Base-by-base conservation (phyloP, 2,329 filamentous ascomycete species). In the Coniella lustricola region DNA sequence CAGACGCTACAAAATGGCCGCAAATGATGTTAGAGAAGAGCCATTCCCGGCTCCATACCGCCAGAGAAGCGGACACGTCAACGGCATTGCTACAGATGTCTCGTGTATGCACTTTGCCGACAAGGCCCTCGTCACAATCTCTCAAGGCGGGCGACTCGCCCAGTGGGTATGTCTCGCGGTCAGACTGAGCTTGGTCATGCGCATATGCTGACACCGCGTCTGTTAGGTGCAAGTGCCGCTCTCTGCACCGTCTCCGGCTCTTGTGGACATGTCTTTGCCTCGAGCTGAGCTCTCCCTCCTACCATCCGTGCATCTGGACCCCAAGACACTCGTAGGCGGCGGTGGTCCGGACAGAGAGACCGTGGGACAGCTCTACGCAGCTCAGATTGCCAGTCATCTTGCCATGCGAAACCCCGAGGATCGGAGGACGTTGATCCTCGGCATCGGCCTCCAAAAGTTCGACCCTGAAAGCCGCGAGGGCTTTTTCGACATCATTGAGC, bases 111-210 rank as follows among this genome's bases (percentile, higher is more conserved):
- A 75, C 58, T 97, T 97, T 67, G 76, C 83, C 8, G 93, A 97
- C 75, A 95, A 89, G 67, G 89, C 98, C 59, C 70, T 98, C 58
- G 72, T 98, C 54, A 96, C 90, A 1, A 77, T 97, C 51, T 87
- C 87, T 0, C 93, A 97, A 68, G 79, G 84, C 53, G 91, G 90
- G 7, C 79, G 84, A 51, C 70, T 97, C 40, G 86, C 87, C 17
- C 93, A 97, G 74, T 98, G 93, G 93, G 90, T 96, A 73, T 46
- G 70, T 21, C 7, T 63, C 16, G 31, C 25, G 45, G 56, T 54
- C 56, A 35, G 4, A 18, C 10, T 20, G 14, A 38, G 16, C 29
- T 61, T 58, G 55, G 4, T 31, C 12, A 10, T 36, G 62, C 9
- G 12, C 4, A 36, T 13, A 13, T 41, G 31, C 35, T 54, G 9